These are phyloP conservation scores for Globisporangium carolinianum DNA, from an alignment of 352 stramenopile genomes.

Conservation along the genomic window DNA sequence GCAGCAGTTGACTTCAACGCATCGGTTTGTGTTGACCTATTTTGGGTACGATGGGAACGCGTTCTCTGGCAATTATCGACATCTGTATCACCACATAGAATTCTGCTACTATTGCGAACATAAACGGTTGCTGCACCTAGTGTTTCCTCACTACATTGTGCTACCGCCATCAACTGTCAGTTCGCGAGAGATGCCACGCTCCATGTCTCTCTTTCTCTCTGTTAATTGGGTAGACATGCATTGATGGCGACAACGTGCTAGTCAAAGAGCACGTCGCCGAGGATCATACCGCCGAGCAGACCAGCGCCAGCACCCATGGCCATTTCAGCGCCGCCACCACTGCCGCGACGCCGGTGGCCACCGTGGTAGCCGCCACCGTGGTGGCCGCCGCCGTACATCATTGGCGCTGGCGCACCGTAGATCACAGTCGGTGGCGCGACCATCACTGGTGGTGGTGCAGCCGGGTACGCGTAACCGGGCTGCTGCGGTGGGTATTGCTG, in stretches of 20 bases:
- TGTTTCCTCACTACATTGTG: too few species aligned
- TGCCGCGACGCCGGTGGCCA: constrained; percentile 17
- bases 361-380: constrained; percentile 17
- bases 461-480: constrained; percentile 11
- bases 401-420: constrained; percentile 12
- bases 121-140: too few species aligned
- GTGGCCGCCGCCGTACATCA: constrained; percentile 7
- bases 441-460: constrained; percentile 16
- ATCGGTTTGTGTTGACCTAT: too few species aligned
- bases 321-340: constrained; percentile 28
- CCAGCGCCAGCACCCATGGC: constrained; percentile 67
- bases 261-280: constrained; percentile 67
- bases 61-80: too few species aligned
- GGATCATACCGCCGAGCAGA: constrained; percentile 64
- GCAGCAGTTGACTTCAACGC: neutral
- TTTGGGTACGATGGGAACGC: too few species aligned
- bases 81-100: too few species aligned
- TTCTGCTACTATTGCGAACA: too few species aligned
- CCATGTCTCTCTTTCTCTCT: too few species aligned
- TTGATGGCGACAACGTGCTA: neutral
- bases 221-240: too few species aligned
- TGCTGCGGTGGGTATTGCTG: constrained; percentile 7
- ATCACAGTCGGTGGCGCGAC: constrained; percentile 22
- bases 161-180: too few species aligned
- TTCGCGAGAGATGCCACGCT: too few species aligned